A percentile compares a stretch with the other conserved stretches of the same genome.
Evolutionary conservation across 2,329 filamentous ascomycete species (phyloP).

Genomic region (Colletotrichum trifolii): DNA sequence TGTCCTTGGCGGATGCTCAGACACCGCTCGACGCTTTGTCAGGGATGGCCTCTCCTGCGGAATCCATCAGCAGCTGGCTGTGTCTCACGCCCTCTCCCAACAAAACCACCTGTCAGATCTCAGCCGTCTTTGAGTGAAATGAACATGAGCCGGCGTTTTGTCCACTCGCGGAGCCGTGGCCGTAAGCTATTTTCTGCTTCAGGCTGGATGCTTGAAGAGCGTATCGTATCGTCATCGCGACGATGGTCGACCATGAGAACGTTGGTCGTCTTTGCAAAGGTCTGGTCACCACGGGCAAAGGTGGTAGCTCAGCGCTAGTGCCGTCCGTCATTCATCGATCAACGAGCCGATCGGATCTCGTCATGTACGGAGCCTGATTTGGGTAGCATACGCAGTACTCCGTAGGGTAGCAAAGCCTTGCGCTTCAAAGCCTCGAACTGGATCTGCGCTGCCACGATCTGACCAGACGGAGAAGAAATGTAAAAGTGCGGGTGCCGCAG

Average conservation of each 20-base stretch:
- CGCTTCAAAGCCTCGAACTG: conserved; percentile 20
- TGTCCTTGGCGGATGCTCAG: conserved; percentile 26
- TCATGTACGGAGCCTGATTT: conserved; percentile 2
- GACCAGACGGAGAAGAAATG: conserved; percentile 7
- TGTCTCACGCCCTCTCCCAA: conserved; percentile 25
- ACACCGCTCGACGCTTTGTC: conserved; percentile 10
- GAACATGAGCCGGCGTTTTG: conserved; percentile 1
- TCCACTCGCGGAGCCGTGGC: not conserved
- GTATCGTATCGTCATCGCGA: not conserved
- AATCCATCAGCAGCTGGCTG: too few species aligned
- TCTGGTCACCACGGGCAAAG: too few species aligned
- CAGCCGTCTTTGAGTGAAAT: conserved; percentile 12
- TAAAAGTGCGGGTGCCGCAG: conserved; percentile 15
- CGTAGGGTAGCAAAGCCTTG: not conserved
- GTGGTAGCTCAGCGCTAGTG: not conserved
- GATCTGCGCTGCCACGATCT: conserved; percentile 33
- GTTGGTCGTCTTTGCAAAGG: not conserved
- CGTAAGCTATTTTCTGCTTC: not conserved
- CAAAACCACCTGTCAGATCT: conserved; percentile 25
- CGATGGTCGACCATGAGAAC: not conserved
- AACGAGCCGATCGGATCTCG: conserved; percentile 21
- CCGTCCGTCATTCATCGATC: not conserved
- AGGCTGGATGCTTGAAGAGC: not conserved
- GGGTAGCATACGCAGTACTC: not conserved
- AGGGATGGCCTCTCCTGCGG: conserved; percentile 26